Evolutionary conservation across 1,284 basidiomycete species (phyloP), one percentile per base, ranked within the genome.

Genomic region (Naganishia sp.): DNA sequence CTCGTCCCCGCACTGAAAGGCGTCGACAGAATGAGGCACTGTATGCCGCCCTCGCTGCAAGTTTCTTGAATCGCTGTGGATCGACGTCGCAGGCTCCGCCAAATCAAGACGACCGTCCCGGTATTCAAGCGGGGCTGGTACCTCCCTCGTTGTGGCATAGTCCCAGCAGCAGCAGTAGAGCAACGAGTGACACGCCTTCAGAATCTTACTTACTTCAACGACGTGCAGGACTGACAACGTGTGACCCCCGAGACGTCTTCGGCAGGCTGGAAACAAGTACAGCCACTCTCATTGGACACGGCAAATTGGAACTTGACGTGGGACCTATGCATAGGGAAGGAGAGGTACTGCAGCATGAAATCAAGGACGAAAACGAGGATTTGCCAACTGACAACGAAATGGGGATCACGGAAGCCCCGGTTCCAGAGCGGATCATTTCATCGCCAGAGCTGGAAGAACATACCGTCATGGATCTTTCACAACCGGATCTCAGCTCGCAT

Each of bases 181-280:
- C 18, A 33, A 52, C 36, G 9, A 61, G 59, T 15, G 48, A 25
- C 15, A 61, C 59, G 2, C 59, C 59, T 23, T 48, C 59, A 36
- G 48, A 50, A 36, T 28, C 39, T 3, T 52, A 42, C 18, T n/a
- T 61, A 48, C 6, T 52, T 6, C 48, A 42, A 15, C 59, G 50
- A 9, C 59, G 39, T 3, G 23, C 18, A 7, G 36, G 45, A 18
- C 16, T 52, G 21, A 52, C 59, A 36, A 61, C 59, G 5, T 61
- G 59, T 28, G 59, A 61, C 50, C 59, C 59, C 6, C 59, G 59
- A 43, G 59, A 61, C 48, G 59, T 61, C n/a, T 61, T 61, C 33
- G 59, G 59, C 13, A 39, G 45, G 48, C 11, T 48, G 25, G 48
- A 25, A 43, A 25, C 18, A 43, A 9, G 21, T 33, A 18, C n/a